A percentile compares a stretch with the other conserved stretches of the same genome.
Conservation (phyloP, 345 rosid genomes). For the Crucihimalaya himalaica region DNA sequence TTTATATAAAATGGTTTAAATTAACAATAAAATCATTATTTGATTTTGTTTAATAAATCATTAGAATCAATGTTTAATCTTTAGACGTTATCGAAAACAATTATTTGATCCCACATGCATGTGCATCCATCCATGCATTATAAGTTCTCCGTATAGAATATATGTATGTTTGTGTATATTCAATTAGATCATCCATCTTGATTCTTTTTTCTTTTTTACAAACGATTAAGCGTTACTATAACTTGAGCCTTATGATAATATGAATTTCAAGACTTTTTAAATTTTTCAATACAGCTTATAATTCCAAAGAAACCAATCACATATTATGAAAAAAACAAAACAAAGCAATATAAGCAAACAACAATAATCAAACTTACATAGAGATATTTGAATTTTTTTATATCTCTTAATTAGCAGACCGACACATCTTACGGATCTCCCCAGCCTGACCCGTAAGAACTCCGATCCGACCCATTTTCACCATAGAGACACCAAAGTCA, state of each 20-base stretch:
- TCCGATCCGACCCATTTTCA: constrained; percentile 52
- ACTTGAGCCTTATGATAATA: neutral
- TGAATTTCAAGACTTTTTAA: neutral
- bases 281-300: constrained; percentile 2
- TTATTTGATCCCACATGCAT: constrained; percentile 41
- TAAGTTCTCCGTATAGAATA: constrained; percentile 15
- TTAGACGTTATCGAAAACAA: constrained; percentile 37
- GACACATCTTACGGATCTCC: constrained; percentile 60
- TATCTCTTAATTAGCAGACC: constrained; percentile 40
- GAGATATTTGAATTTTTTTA: neutral
- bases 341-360: constrained; percentile 25
- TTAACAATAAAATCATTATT: neutral
- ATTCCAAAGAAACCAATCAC: constrained; percentile 27
- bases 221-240: neutral
- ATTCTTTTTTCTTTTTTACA: neutral
- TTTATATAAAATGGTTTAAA: neutral
- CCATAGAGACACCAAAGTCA: constrained; percentile 63
- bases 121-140: constrained; percentile 13
- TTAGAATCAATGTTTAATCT: constrained; percentile 9
- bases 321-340: neutral
- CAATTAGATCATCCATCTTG: neutral
- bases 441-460: constrained; percentile 50
- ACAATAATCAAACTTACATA: constrained; percentile 9
- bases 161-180: too few relatives aligned
- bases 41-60: too few relatives aligned